phyloP scores from a whole-genome alignment of 345 rosid genomes.

The Erodium maritimum region DNA sequence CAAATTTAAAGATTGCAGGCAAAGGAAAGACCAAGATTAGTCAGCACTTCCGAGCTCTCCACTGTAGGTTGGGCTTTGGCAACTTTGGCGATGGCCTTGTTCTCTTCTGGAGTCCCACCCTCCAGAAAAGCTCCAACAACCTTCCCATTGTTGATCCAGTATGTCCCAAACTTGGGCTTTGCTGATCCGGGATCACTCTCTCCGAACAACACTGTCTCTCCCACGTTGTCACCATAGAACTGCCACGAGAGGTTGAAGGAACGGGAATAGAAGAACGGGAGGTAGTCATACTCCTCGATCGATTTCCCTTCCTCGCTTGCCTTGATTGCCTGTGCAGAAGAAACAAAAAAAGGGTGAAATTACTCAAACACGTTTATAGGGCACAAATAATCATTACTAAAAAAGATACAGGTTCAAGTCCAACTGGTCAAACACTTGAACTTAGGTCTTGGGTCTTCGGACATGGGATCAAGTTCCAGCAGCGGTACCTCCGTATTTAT shows the following conservation, averaged over 20 bases:
- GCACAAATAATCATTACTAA: neutral
- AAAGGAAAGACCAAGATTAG: constrained; percentile 63
- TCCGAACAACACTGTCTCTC: constrained; percentile 76
- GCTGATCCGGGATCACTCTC: constrained; percentile 45
- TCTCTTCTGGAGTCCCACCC: constrained; percentile 80
- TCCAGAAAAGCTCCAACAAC: constrained; percentile 85
- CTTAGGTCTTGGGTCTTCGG: no score
- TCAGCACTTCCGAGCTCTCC: constrained; percentile 41
- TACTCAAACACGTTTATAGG: neutral
- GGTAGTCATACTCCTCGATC: constrained; percentile 75
- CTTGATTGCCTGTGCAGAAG: constrained; percentile 48
- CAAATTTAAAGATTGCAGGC: constrained; percentile 22
- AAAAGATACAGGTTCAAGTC: no score
- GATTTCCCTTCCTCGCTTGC: constrained; percentile 63
- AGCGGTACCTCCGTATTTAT: no score
- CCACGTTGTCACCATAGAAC: constrained; percentile 94
- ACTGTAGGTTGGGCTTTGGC: constrained; percentile 65
- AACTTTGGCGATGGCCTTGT: constrained; percentile 76
- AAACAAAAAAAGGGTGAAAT: constrained; percentile 3
- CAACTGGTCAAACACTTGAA: no score
- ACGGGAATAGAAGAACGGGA: constrained; percentile 92
- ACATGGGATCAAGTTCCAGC: no score
- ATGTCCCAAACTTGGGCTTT: constrained; percentile 72
- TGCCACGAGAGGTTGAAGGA: constrained; percentile 94
- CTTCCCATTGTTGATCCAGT: constrained; percentile 86